Base-by-base conservation (phyloP, 805 yeast species). In the Candida parachauliodes region DNA sequence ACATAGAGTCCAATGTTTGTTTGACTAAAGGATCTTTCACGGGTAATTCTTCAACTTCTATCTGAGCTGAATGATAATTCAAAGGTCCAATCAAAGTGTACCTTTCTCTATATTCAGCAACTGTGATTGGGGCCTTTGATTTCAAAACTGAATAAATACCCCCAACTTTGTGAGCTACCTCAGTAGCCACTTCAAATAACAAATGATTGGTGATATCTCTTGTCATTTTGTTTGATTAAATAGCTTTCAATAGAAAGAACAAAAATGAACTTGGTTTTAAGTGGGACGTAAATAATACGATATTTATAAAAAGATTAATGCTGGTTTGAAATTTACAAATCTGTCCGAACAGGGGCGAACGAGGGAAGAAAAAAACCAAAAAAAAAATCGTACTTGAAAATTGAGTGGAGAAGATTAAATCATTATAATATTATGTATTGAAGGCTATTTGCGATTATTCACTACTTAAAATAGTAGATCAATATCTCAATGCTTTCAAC, bases 101-200 rank as follows among this genome's bases (percentile, higher is more conserved):
- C 39, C 96, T 73, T 50, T 83, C 87, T 46, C 85, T 77, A 63
- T 88, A 93, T 62, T 91, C 97, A 28, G 94, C 88, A 36, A 85
- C 91, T 7, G 98, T 91, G 43, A 89, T 88, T 7, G 97, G 97
- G 6, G 97, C 97, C 63, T 91, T 91, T 8, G 96, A 87, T 60
- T 93, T 93, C 55, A 91, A 74, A 36, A 91, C 98, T 5, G 98
- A 89, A 68, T 91, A 91, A 59, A 91, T 91, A 25, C 98, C 98
- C 35, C 98, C 98, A 16, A 91, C 98, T 52, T 94, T 74, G 69
- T 93, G 89, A 52, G 98, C 98, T 36, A 91, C 97, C 60, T 91
- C 98, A 2, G 98, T 91, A 44, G 98, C 95, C 31, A 87, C 83
- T 68, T 91, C 98, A 55, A 91, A 88, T 34, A 93, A 74, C 39